phyloP scores from a whole-genome alignment of 768 basidiomycete species.

The Lentinus tigrinus region DNA sequence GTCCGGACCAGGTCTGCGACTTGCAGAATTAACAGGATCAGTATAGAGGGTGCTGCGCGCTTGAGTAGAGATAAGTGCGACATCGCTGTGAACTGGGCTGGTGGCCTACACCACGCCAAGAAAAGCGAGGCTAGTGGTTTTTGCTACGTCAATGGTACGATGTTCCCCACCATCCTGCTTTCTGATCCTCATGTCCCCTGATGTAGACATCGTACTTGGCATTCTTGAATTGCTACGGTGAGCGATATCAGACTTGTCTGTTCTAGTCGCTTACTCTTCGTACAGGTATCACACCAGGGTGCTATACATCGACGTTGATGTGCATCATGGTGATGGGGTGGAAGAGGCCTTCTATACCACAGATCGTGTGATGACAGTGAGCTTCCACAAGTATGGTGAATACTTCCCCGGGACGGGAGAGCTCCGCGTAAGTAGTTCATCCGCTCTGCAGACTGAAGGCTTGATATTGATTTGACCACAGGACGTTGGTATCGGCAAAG shows the following conservation, averaged over 20 bases:
- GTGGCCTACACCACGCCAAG: conserved; percentile 97
- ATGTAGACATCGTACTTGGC: conserved; percentile 92
- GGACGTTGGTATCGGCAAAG: conserved; percentile 94
- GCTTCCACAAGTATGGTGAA: conserved; percentile 98
- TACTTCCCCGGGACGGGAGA: conserved; percentile 99
- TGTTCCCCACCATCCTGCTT: conserved; percentile 16
- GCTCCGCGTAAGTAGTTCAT: conserved; percentile 61
- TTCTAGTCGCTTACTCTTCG: background rate
- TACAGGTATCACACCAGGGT: conserved; percentile 90
- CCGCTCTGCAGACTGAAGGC: too few relatives aligned
- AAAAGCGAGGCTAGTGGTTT: conserved; percentile 99
- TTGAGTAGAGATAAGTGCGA: conserved; percentile 96
- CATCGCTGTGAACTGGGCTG: conserved; percentile 99
- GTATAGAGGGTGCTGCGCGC: conserved; percentile 91
- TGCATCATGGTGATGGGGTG: conserved; percentile 98
- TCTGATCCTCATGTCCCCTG: background rate
- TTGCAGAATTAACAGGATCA: conserved; percentile 2
- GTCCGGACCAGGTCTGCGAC: background rate
- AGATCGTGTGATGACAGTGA: conserved; percentile 97
- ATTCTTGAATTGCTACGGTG: conserved; percentile 91
- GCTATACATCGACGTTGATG: conserved; percentile 97
- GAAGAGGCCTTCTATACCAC: conserved; percentile 99
- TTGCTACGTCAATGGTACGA: conserved; percentile 95
- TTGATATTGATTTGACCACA: too few relatives aligned
- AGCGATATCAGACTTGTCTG: conserved; percentile 6